These are phyloP conservation scores for Rhizophora apiculata DNA, from an alignment of 345 rosid genomes.

Conservation along the genomic window DNA sequence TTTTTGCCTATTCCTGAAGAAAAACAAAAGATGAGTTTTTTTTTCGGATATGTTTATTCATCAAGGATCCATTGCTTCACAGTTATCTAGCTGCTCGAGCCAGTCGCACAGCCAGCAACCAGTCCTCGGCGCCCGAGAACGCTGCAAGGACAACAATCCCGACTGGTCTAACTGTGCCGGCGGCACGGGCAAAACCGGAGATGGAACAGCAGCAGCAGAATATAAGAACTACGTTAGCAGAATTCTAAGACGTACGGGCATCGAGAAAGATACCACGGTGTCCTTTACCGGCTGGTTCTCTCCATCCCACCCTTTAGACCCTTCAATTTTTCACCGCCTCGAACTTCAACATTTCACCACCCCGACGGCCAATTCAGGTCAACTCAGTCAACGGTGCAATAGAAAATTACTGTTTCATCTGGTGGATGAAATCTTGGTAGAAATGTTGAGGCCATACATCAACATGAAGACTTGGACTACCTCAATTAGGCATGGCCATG, in stretches of 20 bases:
- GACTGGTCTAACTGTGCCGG: conserved; percentile 18
- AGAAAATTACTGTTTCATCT: conserved; percentile 64
- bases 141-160: conserved; percentile 5
- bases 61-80: conserved; percentile 29
- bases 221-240: conserved; percentile 54
- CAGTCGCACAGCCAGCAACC: conserved; percentile 42
- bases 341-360: conserved; percentile 33
- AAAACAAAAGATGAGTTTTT: too few species aligned
- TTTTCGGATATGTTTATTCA: conserved; percentile 7
- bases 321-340: conserved; percentile 61
- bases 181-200: conserved; percentile 2
- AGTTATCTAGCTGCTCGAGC: conserved; percentile 55
- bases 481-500: not conserved
- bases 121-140: conserved; percentile 14
- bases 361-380: conserved; percentile 1
- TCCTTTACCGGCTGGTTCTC: conserved; percentile 58
- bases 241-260: conserved; percentile 51
- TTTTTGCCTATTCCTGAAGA: too few species aligned
- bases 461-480: conserved; percentile 49
- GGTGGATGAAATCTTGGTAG: conserved; percentile 58
- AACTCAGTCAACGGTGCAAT: conserved; percentile 49
- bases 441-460: conserved; percentile 50
- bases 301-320: conserved; percentile 65
- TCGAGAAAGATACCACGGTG: conserved; percentile 46
- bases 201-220: conserved; percentile 2